Conservation (phyloP, 768 basidiomycete genomes). For the Hirschioporus abietinus region DNA sequence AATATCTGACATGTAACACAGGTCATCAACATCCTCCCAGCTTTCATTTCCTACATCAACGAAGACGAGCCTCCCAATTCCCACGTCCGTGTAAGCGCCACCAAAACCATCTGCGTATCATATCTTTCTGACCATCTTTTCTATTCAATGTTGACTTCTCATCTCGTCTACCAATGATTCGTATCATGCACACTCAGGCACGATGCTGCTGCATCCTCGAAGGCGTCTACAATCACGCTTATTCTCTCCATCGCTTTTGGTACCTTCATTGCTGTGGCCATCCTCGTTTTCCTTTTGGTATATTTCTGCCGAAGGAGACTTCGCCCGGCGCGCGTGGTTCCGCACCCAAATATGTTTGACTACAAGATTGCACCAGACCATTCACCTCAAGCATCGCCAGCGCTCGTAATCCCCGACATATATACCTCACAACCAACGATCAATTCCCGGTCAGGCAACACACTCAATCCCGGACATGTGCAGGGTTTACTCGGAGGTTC, state of each 20-base stretch:
- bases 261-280: conserved; percentile 14
- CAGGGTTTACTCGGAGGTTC: not conserved
- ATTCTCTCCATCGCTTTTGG: conserved; percentile 11
- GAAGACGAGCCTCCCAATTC: not conserved
- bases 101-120: conserved; percentile 5
- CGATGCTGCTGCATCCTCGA: not conserved
- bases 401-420: not conserved
- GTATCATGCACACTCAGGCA: not conserved
- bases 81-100: conserved; percentile 10
- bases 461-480: not conserved
- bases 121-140: not conserved
- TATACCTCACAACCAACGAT: not conserved
- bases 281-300: conserved; percentile 11
- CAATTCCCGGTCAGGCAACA: not conserved
- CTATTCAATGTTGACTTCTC: not conserved
- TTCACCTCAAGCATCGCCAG: not conserved
- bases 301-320: conserved; percentile 10
- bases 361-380: not conserved
- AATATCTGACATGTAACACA: not conserved
- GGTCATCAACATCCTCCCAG: not conserved
- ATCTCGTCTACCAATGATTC: not conserved
- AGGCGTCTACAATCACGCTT: not conserved
- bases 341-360: not conserved
- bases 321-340: not conserved
- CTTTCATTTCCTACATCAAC: not conserved